phyloP scores from a whole-genome alignment of 2,329 filamentous ascomycete genomes.

The Colletotrichum tabaci region DNA sequence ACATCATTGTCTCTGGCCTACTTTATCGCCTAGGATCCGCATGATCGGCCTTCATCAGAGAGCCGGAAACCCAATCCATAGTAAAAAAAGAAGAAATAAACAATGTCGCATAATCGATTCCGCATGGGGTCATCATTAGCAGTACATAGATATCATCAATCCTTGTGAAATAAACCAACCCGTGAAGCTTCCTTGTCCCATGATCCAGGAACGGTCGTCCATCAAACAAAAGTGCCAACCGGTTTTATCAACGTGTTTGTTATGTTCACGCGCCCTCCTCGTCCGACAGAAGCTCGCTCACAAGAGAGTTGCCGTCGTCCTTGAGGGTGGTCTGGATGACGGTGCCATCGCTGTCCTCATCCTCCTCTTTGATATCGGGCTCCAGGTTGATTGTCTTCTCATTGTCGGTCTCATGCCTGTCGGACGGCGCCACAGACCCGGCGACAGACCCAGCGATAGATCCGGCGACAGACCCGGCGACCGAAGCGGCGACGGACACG shows the following conservation, averaged over 20 bases:
- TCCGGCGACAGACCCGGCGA: constrained; percentile 1
- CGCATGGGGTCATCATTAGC: constrained; percentile 30
- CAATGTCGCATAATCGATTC: constrained; percentile 6
- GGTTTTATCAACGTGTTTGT: background rate
- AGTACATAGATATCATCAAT: constrained; percentile 39
- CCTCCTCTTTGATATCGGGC: constrained; percentile 64
- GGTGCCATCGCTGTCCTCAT: constrained; percentile 50
- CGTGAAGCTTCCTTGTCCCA: constrained; percentile 11
- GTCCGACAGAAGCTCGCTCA: constrained; percentile 59
- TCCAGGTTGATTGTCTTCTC: constrained; percentile 60
- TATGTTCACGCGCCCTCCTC: constrained; percentile 51
- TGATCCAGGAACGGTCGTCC: background rate
- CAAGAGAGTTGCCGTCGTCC: constrained; percentile 53
- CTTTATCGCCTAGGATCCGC: constrained; percentile 67
- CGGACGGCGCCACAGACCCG: constrained; percentile 40
- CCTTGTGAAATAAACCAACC: constrained; percentile 19
- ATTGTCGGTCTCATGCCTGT: constrained; percentile 49
- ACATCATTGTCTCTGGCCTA: constrained; percentile 73
- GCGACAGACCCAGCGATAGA: constrained; percentile 22
- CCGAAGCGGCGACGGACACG: constrained; percentile 55
- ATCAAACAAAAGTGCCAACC: constrained; percentile 20
- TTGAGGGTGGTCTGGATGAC: constrained; percentile 42
- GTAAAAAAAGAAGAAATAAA: background rate
- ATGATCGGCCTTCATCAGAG: background rate
- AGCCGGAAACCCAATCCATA: background rate